phyloP scores from a whole-genome alignment of 2,329 filamentous ascomycete species.

The Scedosporium boydii region DNA sequence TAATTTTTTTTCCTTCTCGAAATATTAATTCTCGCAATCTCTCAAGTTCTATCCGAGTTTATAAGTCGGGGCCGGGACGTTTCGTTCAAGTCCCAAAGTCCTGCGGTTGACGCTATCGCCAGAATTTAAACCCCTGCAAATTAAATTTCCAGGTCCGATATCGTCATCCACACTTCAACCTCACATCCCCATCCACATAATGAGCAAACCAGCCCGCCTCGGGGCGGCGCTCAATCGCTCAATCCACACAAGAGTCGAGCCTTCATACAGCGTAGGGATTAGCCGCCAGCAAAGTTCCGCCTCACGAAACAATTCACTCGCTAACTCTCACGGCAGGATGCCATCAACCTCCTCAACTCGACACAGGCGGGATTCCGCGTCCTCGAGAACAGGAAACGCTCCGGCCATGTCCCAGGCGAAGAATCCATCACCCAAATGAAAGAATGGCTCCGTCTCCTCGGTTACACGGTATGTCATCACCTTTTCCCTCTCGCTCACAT shows the following conservation, averaged over 20 bases:
- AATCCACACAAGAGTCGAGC: constrained; percentile 26
- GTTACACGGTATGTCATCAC: constrained; percentile 49
- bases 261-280: constrained; percentile 43
- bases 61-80: too few species aligned
- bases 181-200: neutral
- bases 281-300: too few species aligned
- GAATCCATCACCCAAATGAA: constrained; percentile 68
- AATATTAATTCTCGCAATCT: too few species aligned
- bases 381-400: constrained; percentile 68
- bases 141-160: neutral
- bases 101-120: too few species aligned
- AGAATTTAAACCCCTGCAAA: neutral
- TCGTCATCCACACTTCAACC: neutral
- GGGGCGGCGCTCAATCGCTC: neutral
- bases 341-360: constrained; percentile 75
- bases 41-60: too few species aligned
- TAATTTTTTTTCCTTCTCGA: too few species aligned
- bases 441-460: constrained; percentile 66
- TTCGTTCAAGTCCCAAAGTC: too few species aligned
- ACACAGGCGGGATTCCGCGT: constrained; percentile 82
- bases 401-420: constrained; percentile 61
- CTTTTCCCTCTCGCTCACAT: neutral
- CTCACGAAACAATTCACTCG: constrained; percentile 24
- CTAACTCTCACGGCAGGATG: constrained; percentile 50
- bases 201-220: neutral